phyloP scores from a whole-genome alignment of 148 eudicot genomes.

The Persicaria tinctoria region DNA sequence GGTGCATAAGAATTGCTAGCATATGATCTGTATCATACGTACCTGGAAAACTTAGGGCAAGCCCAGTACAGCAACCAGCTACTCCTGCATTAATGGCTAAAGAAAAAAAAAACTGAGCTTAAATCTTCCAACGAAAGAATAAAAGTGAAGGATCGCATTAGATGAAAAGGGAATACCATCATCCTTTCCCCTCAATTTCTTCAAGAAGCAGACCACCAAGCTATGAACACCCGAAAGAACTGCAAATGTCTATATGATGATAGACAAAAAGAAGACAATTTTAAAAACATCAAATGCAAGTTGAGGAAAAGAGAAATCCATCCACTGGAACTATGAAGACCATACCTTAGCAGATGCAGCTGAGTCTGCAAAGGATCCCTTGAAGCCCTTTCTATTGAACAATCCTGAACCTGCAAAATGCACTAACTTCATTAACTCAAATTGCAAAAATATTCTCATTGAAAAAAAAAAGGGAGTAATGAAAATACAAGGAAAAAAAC shows the following conservation, averaged over 20 bases:
- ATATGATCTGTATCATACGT: background rate
- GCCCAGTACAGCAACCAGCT: slow-evolving; percentile 97
- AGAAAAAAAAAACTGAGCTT: slow-evolving; percentile 5
- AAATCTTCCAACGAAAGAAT: background rate
- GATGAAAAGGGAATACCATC: slow-evolving; percentile 40
- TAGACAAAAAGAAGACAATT: background rate
- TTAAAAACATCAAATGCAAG: background rate
- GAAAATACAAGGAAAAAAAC: background rate
- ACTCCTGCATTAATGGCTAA: slow-evolving; percentile 83
- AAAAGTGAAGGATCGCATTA: background rate
- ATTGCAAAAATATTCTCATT: background rate
- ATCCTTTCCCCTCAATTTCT: slow-evolving; percentile 85
- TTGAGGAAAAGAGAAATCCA: background rate
- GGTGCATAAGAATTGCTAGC: background rate
- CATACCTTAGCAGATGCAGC: slow-evolving; percentile 76
- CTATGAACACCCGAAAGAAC: slow-evolving; percentile 82
- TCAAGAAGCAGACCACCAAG: slow-evolving; percentile 75
- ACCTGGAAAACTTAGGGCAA: slow-evolving; percentile 91
- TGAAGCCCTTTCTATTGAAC: slow-evolving; percentile 66
- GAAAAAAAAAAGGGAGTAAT: background rate
- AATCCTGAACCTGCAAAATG: slow-evolving; percentile 62
- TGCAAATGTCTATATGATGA: slow-evolving; percentile 66
- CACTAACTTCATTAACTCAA: background rate
- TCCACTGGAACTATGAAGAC: background rate
- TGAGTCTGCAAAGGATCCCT: slow-evolving; percentile 80